Evolutionary conservation across 2,329 filamentous ascomycete genomes (phyloP), one percentile per base, ranked within the genome.

Genomic region (Purpureocillium takamizusanense): DNA sequence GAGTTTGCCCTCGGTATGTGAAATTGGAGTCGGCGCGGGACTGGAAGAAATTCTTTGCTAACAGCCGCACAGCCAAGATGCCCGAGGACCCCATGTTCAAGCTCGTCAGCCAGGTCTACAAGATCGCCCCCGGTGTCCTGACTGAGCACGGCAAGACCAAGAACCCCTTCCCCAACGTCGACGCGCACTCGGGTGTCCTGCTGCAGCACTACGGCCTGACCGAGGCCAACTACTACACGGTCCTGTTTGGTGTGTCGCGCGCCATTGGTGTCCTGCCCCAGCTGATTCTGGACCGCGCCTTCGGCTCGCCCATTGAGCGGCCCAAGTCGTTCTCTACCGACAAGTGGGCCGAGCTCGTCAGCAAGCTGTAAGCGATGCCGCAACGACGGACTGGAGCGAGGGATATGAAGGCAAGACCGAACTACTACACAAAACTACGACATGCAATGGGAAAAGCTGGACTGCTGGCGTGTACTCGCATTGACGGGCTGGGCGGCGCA

Each of bases 111-210:
- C 92, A 98, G 76, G 92, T 98, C 55, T 98, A 97, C 86, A 98
- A 98, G 86, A 97, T 98, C 57, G 92, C 92, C 49, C 92, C 92
- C 50, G 85, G 83, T 59, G 92, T 98, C 57, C 77, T 98, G 65
- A 98, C 92, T 51, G 88, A 98, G 82, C 92, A 98, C 76, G 92
- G 92, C 74, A 98, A 98, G 86, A 97, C 90, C 77, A 97, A 97
- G 86, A 95, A 97, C 85, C 90, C 90, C 52, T 97, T 78, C 79
- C 92, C 92, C 69, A 97, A 97, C 75, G 89, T 97, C 60, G 90
- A 97, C 61, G 89, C 90, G 60, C 92, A 97, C 84, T 95, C 89
- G 25, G 92, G 92, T 77, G 92, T 98, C 52, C 86, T 98, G 51
- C 86, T 98, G 55, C 92, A 98, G 76, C 92, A 98, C 83, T 98